Conservation (phyloP, 139 green algal species). For the Volvox reticuliferus region DNA sequence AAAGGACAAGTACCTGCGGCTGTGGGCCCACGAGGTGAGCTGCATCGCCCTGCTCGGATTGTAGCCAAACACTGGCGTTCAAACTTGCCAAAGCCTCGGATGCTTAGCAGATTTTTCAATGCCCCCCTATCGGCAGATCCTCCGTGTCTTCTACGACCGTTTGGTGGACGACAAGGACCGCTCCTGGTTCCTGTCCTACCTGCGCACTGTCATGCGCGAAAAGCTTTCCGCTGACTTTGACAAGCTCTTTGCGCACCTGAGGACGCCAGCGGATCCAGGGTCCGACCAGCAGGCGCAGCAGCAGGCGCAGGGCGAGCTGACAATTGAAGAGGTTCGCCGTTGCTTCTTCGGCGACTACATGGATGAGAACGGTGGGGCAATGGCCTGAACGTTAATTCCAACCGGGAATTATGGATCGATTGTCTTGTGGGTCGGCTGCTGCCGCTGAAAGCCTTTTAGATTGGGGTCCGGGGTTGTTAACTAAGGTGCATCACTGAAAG, state of each 20-base stretch:
- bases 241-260: slow-evolving; percentile 63
- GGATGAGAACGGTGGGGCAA: slow-evolving; percentile 48
- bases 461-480: no score
- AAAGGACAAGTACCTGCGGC: slow-evolving; percentile 66
- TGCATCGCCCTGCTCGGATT: no score
- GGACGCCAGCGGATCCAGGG: neutral
- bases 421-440: neutral
- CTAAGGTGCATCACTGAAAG: no score
- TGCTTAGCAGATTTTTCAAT: no score
- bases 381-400: neutral
- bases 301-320: slow-evolving; percentile 29
- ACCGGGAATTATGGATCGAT: neutral
- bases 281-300: neutral
- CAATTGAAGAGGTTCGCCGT: slow-evolving; percentile 43
- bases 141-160: slow-evolving; percentile 84
- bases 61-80: no score
- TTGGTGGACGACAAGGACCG: slow-evolving; percentile 78
- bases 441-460: no score
- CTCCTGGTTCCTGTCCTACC: slow-evolving; percentile 66
- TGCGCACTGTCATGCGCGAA: slow-evolving; percentile 55
- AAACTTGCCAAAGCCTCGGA: no score
- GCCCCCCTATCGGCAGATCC: slow-evolving; percentile 52
- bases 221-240: slow-evolving; percentile 55
- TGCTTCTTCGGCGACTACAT: slow-evolving; percentile 85
- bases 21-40: slow-evolving; percentile 81